Evolutionary conservation across 192 early-diverging fungal species (phyloP).

Genomic region (Podochytrium sp.): DNA sequence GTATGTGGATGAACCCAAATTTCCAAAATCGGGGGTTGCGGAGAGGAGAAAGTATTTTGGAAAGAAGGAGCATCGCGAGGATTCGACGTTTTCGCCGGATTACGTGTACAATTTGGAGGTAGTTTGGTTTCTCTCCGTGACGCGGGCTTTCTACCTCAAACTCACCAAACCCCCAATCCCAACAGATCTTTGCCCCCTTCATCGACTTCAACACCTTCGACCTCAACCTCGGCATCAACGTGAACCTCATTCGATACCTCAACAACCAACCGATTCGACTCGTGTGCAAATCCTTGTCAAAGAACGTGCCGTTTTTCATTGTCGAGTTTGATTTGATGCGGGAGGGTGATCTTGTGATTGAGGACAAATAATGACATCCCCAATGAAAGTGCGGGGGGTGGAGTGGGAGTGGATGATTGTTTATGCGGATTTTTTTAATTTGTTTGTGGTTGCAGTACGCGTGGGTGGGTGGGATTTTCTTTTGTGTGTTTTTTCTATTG

Average conservation of each 20-base stretch:
- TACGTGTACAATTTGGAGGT: constrained; percentile 79
- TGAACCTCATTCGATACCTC: constrained; percentile 50
- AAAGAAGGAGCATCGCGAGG: constrained; percentile 46
- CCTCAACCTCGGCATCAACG: constrained; percentile 54
- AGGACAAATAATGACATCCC: background rate
- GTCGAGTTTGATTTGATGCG: constrained; percentile 61
- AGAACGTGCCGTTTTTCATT: constrained; percentile 67
- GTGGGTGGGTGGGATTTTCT: too few species aligned
- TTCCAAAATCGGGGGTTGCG: constrained; percentile 42
- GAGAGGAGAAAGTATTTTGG: constrained; percentile 62
- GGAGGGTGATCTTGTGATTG: background rate
- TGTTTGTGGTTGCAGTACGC: too few species aligned
- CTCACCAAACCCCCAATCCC: too few species aligned
- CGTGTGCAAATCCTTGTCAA: constrained; percentile 68
- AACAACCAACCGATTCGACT: constrained; percentile 72
- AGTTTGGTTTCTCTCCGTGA: too few species aligned
- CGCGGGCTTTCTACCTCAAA: too few species aligned
- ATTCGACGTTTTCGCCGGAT: constrained; percentile 60
- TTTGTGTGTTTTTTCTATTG: too few species aligned
- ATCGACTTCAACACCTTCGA: constrained; percentile 56
- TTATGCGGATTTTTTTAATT: too few species aligned
- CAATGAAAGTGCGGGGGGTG: too few species aligned
- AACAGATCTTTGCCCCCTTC: constrained; percentile 70
- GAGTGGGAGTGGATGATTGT: too few species aligned
- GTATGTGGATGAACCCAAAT: constrained; percentile 44